A percentile compares a stretch with the other conserved stretches of the same genome.
These are phyloP conservation scores for Lichina pygmaea DNA, from an alignment of 495 filamentous ascomycete genomes.

Conservation along the genomic window DNA sequence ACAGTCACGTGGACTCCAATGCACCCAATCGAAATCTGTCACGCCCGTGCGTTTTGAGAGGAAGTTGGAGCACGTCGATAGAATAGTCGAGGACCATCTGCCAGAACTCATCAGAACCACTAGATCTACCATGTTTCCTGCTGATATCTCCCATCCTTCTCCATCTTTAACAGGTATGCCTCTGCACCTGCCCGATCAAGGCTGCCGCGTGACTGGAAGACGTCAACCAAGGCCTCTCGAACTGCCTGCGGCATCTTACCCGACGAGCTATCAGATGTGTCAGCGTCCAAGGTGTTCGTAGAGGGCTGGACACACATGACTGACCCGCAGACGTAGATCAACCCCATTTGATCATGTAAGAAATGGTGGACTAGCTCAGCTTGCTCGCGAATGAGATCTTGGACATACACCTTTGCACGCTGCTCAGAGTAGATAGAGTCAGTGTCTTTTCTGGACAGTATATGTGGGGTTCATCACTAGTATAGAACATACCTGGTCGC, in stretches of 20 bases:
- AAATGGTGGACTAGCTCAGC: constrained; percentile 26
- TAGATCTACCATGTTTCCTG: constrained; percentile 46
- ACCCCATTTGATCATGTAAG: constrained; percentile 23
- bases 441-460: background rate
- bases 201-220: constrained; percentile 21
- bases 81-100: too few species aligned
- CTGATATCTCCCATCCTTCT: constrained; percentile 41
- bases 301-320: constrained; percentile 18
- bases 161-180: constrained; percentile 28
- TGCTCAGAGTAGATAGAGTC: background rate
- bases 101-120: background rate
- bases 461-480: background rate
- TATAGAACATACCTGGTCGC: constrained; percentile 23
- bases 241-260: constrained; percentile 71
- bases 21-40: too few species aligned
- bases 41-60: too few species aligned
- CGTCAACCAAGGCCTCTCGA: constrained; percentile 50
- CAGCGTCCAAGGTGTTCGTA: background rate
- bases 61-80: too few species aligned
- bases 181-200: constrained; percentile 24
- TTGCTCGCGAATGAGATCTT: constrained; percentile 47
- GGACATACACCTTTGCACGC: constrained; percentile 60
- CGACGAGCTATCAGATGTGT: constrained; percentile 9
- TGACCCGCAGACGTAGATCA: constrained; percentile 61
- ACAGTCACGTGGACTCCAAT: too few species aligned